These are phyloP conservation scores for Apiospora kogelbergensis DNA, from an alignment of 2,329 filamentous ascomycete species.

Conservation along the genomic window DNA sequence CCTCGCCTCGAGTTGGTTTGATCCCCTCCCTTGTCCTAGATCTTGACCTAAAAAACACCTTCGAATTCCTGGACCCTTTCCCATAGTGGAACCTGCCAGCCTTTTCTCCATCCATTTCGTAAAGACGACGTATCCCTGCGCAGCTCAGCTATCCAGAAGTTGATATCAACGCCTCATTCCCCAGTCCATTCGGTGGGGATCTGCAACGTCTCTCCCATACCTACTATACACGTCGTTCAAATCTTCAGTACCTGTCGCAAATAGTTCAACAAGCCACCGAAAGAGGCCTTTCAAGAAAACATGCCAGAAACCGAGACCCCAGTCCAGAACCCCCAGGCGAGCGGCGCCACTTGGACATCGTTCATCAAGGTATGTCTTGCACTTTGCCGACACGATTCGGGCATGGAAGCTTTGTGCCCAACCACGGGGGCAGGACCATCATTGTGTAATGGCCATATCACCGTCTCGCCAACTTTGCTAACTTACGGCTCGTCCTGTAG, in stretches of 20 bases:
- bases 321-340: slow-evolving; percentile 28
- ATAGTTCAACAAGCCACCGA: not conserved
- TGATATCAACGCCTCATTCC: not conserved
- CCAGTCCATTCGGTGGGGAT: not conserved
- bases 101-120: not conserved
- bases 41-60: not conserved
- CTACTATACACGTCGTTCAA: not conserved
- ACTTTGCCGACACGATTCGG: not conserved
- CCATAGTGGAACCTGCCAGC: not conserved
- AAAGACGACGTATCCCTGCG: not conserved
- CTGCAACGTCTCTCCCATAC: not conserved
- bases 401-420: not conserved
- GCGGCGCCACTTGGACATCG: slow-evolving; percentile 31
- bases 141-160: not conserved
- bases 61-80: not conserved
- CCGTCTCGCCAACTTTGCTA: not conserved
- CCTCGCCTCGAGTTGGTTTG: not conserved
- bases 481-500: slow-evolving; percentile 16
- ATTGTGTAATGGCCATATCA: slow-evolving; percentile 8
- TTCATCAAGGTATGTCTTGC: slow-evolving; percentile 30
- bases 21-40: not conserved
- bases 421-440: not conserved
- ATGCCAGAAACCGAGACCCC: slow-evolving; percentile 8
- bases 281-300: not conserved
- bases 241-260: not conserved